Percentiles rank a stretch among this genome's conserved stretches.
These are phyloP conservation scores for Usnea hakonensis DNA, from an alignment of 495 filamentous ascomycete genomes.

Conservation along the genomic window DNA sequence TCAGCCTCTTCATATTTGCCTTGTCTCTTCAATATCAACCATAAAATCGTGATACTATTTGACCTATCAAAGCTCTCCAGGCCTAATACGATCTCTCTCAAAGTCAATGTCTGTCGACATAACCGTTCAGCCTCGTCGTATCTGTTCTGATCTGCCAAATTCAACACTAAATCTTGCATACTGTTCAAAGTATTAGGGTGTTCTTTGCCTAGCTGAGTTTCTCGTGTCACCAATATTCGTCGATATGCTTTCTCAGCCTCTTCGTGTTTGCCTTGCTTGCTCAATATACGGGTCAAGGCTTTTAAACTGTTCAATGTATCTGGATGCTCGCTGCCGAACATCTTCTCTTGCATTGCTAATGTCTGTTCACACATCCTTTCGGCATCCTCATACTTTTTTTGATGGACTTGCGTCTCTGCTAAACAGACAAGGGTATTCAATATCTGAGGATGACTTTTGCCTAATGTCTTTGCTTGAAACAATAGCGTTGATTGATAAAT, in stretches of 20 bases:
- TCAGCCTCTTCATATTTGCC: conserved; percentile 15
- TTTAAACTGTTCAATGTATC: conserved; percentile 24
- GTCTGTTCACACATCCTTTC: too few species aligned
- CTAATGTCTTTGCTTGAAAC: too few species aligned
- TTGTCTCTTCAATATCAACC: background rate
- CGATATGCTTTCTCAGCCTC: conserved; percentile 31
- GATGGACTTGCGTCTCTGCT: too few species aligned
- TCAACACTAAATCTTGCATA: too few species aligned
- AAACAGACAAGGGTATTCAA: too few species aligned
- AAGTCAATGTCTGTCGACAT: background rate
- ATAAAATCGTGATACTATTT: background rate
- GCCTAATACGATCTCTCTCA: background rate
- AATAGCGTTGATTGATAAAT: too few species aligned
- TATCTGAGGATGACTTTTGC: too few species aligned
- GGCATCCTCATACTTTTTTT: too few species aligned
- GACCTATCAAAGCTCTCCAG: background rate
- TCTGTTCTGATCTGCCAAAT: too few species aligned
- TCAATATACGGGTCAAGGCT: conserved; percentile 17
- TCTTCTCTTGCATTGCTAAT: too few species aligned
- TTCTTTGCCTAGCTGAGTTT: conserved; percentile 27
- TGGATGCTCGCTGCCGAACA: conserved; percentile 26
- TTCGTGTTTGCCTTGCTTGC: conserved; percentile 26
- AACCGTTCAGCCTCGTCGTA: background rate
- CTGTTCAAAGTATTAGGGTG: conserved; percentile 27
- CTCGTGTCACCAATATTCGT: conserved; percentile 21